Evolutionary conservation across 1,284 basidiomycete species (phyloP).

Genomic region (Agaricales sp.): DNA sequence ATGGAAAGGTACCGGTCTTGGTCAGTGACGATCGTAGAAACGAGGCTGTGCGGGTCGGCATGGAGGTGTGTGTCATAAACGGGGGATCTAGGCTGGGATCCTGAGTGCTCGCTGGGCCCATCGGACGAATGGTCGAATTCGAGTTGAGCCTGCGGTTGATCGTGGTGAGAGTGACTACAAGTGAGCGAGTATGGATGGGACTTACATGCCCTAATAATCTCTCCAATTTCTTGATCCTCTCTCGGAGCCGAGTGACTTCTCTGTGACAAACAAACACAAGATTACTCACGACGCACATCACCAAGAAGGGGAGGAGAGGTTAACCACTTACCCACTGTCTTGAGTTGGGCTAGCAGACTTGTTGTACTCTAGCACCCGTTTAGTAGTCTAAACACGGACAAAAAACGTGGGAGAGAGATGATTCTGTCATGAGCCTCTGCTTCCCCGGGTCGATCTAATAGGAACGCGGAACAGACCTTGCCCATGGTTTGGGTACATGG

Average conservation of each 20-base stretch:
- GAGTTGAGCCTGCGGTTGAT: not conserved
- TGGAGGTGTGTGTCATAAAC: not conserved
- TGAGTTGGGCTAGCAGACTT: not conserved
- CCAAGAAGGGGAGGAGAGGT: no score
- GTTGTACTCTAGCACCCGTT: not conserved
- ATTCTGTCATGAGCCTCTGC: no score
- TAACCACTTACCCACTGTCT: not conserved
- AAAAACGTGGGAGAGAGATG: not conserved
- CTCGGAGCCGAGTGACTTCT: not conserved
- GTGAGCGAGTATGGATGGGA: no score
- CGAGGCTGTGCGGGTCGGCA: not conserved
- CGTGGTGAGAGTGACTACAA: no score
- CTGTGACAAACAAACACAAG: no score
- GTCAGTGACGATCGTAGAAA: not conserved
- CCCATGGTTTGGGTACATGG: not conserved
- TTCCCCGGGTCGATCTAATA: no score
- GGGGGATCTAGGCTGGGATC: not conserved
- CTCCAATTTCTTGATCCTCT: slow-evolving; percentile 1
- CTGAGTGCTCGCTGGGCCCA: not conserved
- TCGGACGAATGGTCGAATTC: not conserved
- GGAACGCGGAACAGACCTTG: not conserved
- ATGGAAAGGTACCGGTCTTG: not conserved
- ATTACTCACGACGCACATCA: no score
- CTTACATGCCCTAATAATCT: not conserved
- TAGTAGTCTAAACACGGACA: not conserved